These are phyloP conservation scores for Plenodomus lindquistii DNA, from an alignment of 2,329 filamentous ascomycete species.

Conservation along the genomic window DNA sequence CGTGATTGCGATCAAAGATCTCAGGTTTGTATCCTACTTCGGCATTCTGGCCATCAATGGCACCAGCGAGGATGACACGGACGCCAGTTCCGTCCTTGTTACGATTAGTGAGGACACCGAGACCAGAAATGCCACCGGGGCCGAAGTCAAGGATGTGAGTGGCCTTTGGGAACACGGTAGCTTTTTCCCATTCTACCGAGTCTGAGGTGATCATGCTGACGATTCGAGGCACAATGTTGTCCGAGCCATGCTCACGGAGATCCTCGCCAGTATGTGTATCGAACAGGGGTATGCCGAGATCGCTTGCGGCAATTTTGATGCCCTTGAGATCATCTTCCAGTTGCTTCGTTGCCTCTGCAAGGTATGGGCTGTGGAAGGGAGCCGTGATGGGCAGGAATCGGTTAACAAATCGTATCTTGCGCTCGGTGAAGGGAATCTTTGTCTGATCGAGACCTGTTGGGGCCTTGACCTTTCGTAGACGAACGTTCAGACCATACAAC, in stretches of 20 bases:
- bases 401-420: constrained; percentile 95
- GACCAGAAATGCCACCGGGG: constrained; percentile 92
- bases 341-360: constrained; percentile 76
- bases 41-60: constrained; percentile 84
- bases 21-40: constrained; percentile 98
- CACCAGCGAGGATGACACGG: constrained; percentile 89
- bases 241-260: constrained; percentile 67
- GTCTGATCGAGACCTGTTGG: constrained; percentile 97
- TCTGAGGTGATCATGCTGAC: constrained; percentile 94
- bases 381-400: constrained; percentile 97
- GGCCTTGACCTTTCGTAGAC: constrained; percentile 94
- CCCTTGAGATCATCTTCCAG: constrained; percentile 88
- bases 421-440: constrained; percentile 89
- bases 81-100: constrained; percentile 99
- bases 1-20: constrained; percentile 93
- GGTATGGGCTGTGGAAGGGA: constrained; percentile 96
- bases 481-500: constrained; percentile 91
- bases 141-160: constrained; percentile 97
- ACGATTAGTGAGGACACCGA: constrained; percentile 93
- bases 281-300: constrained; percentile 82
- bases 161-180: constrained; percentile 85
- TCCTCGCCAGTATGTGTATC: constrained; percentile 81
- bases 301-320: constrained; percentile 72
- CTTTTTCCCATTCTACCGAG: constrained; percentile 93
- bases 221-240: constrained; percentile 82